Conservation (phyloP, 208 protist species). For the Trypanosoma cruzi region DNA sequence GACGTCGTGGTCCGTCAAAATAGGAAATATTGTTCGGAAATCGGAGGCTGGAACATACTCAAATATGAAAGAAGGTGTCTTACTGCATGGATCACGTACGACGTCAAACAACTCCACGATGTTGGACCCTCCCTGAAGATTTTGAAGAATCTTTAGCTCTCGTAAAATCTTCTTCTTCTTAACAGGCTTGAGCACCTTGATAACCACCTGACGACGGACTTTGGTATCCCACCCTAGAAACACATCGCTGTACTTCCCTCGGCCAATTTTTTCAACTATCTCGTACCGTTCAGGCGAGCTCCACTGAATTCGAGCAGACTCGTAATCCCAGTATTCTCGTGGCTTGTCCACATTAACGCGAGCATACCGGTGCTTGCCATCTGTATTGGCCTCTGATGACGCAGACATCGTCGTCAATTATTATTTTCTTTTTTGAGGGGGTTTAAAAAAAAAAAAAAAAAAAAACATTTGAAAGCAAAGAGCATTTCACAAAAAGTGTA, state of each 20-base stretch:
- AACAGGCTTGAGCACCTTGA: conserved; percentile 99
- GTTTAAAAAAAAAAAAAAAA: conserved; percentile 24
- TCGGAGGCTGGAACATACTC: conserved; percentile 99
- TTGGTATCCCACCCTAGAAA: conserved; percentile 97
- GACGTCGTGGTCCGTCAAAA: conserved; percentile 97
- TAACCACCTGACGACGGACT: conserved; percentile 91
- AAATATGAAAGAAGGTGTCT: conserved; percentile 99
- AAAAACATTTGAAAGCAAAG: no score
- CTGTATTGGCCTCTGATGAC: conserved; percentile 30
- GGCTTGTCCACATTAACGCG: conserved; percentile 85
- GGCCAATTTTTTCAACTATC: conserved; percentile 96
- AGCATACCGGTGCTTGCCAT: conserved; percentile 77
- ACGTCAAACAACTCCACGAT: conserved; percentile 99
- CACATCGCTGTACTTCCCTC: conserved; percentile 99
- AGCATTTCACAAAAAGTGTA: not conserved
- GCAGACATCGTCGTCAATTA: conserved; percentile 30
- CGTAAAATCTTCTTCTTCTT: conserved; percentile 99
- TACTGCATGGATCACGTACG: conserved; percentile 97
- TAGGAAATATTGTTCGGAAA: conserved; percentile 97
- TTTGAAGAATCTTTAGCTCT: conserved; percentile 99
- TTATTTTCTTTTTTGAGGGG: not conserved
- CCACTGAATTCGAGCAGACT: conserved; percentile 92
- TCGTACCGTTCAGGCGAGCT: conserved; percentile 97
- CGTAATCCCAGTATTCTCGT: conserved; percentile 96
- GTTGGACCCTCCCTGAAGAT: conserved; percentile 98